phyloP scores from a whole-genome alignment of 2,329 filamentous ascomycete species.

The Trichoderma lentiforme region DNA sequence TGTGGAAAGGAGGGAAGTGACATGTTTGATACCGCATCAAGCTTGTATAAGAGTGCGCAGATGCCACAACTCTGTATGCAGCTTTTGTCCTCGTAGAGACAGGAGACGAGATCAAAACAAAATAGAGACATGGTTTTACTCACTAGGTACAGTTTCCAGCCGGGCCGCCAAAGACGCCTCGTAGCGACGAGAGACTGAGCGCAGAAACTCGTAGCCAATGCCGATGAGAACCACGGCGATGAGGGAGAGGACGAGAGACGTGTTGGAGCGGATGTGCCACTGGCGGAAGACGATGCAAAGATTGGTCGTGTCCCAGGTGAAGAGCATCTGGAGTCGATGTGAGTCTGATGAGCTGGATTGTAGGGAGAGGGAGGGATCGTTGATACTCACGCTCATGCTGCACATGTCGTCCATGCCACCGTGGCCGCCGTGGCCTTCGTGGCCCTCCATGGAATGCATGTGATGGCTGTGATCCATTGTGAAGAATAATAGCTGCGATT shows the following conservation, averaged over 20 bases:
- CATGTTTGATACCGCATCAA: not conserved
- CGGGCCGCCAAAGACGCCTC: slow-evolving; percentile 56
- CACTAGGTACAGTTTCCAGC: slow-evolving; percentile 51
- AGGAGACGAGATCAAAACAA: not conserved
- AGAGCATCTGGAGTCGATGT: slow-evolving; percentile 73
- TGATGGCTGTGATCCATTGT: slow-evolving; percentile 38
- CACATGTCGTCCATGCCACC: slow-evolving; percentile 64
- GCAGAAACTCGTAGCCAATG: slow-evolving; percentile 89
- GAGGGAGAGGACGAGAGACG: slow-evolving; percentile 77
- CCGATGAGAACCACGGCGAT: slow-evolving; percentile 76
- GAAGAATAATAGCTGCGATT: not conserved
- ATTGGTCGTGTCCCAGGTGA: slow-evolving; percentile 91
- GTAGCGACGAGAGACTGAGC: slow-evolving; percentile 72
- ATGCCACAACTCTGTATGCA: not conserved
- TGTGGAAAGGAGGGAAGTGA: not conserved
- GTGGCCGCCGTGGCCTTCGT: slow-evolving; percentile 38
- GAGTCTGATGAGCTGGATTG: not conserved
- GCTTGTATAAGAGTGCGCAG: not conserved
- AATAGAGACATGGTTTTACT: slow-evolving; percentile 31
- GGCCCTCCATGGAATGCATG: slow-evolving; percentile 41
- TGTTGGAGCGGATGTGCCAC: slow-evolving; percentile 78
- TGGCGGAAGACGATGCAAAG: slow-evolving; percentile 93
- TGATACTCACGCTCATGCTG: slow-evolving; percentile 81
- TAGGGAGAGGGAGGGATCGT: too few species aligned
- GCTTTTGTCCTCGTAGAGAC: not conserved